These are phyloP conservation scores for Ajuga chamaepitys DNA, from an alignment of 257 asterid species.

Conservation along the genomic window DNA sequence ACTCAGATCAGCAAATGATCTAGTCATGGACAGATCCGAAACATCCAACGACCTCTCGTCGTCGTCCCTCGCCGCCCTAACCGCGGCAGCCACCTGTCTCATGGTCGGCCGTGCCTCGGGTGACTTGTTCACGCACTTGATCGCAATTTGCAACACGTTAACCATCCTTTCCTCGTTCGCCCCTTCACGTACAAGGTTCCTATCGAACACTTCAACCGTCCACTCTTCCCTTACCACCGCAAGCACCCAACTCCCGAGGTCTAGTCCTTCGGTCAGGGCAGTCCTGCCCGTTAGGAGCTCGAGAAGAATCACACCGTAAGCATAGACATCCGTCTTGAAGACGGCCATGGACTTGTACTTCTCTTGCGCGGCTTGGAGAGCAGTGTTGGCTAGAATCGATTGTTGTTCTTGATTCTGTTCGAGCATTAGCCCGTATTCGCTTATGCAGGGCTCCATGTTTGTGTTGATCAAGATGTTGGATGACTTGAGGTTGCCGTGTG, in stretches of 20 bases:
- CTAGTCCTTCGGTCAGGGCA: slow-evolving; percentile 39
- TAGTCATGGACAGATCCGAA: slow-evolving; percentile 31
- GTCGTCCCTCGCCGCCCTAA: slow-evolving; percentile 43
- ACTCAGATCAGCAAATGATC: slow-evolving; percentile 23
- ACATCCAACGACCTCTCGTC: slow-evolving; percentile 59
- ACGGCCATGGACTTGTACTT: not conserved
- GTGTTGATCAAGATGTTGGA: slow-evolving; percentile 54
- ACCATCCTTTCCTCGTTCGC: slow-evolving; percentile 73
- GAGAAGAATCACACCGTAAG: slow-evolving; percentile 60
- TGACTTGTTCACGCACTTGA: slow-evolving; percentile 42
- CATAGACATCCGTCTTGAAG: slow-evolving; percentile 45
- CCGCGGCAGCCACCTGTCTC: slow-evolving; percentile 40
- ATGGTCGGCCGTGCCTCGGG: slow-evolving; percentile 43
- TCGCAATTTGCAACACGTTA: slow-evolving; percentile 48
- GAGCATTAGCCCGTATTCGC: slow-evolving; percentile 60
- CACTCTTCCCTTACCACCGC: slow-evolving; percentile 70
- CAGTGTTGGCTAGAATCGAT: slow-evolving; percentile 7
- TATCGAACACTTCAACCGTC: slow-evolving; percentile 76
- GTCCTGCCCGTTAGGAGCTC: slow-evolving; percentile 68
- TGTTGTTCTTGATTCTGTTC: slow-evolving; percentile 15
- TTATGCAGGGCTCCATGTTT: slow-evolving; percentile 52
- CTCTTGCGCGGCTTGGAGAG: slow-evolving; percentile 23
- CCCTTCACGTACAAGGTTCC: slow-evolving; percentile 47
- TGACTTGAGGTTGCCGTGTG: slow-evolving; percentile 75
- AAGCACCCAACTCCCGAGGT: slow-evolving; percentile 65